phyloP scores from a whole-genome alignment of 1,284 basidiomycete species.

The Pseudozyma hubeiensis region DNA sequence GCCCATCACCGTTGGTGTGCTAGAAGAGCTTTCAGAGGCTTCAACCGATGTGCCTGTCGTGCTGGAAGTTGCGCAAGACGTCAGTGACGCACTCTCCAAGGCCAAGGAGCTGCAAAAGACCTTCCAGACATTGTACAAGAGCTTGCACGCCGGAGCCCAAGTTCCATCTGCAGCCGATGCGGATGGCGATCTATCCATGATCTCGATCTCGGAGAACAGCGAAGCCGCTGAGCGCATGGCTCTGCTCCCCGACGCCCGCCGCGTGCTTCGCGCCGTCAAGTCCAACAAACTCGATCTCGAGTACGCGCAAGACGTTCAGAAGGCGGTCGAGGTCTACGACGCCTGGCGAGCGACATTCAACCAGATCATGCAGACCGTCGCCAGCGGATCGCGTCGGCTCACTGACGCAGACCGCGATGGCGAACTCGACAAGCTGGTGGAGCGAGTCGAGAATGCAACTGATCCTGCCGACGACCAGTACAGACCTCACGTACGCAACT shows the following conservation, averaged over 20 bases:
- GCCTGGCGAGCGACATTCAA: constrained; percentile 46
- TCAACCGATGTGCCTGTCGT: constrained; percentile 47
- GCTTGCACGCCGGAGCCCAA: constrained; percentile 15
- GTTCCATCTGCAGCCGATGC: constrained; percentile 6
- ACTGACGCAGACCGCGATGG: constrained; percentile 31
- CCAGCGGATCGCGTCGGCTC: constrained; percentile 21
- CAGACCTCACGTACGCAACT: constrained; percentile 38
- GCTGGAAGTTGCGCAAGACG: constrained; percentile 37
- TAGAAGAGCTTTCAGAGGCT: constrained; percentile 46
- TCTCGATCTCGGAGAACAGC: constrained; percentile 39
- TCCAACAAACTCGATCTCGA: constrained; percentile 46
- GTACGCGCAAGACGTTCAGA: constrained; percentile 31
- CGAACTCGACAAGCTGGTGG: constrained; percentile 45
- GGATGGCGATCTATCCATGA: constrained; percentile 43
- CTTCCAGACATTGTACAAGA: constrained; percentile 28
- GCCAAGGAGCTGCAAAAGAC: constrained; percentile 46
- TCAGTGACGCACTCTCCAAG: constrained; percentile 37
- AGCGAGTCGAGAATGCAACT: constrained; percentile 38
- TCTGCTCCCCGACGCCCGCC: constrained; percentile 52
- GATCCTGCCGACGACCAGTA: constrained; percentile 44
- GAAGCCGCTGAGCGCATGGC: constrained; percentile 37
- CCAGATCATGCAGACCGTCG: constrained; percentile 32
- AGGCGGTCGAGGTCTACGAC: constrained; percentile 52
- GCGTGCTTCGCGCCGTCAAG: constrained; percentile 37
- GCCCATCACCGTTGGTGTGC: constrained; percentile 23